Evolutionary conservation across 306 rosid genomes (phyloP), one percentile per base, ranked within the genome.

Genomic region (Argentina anserina): DNA sequence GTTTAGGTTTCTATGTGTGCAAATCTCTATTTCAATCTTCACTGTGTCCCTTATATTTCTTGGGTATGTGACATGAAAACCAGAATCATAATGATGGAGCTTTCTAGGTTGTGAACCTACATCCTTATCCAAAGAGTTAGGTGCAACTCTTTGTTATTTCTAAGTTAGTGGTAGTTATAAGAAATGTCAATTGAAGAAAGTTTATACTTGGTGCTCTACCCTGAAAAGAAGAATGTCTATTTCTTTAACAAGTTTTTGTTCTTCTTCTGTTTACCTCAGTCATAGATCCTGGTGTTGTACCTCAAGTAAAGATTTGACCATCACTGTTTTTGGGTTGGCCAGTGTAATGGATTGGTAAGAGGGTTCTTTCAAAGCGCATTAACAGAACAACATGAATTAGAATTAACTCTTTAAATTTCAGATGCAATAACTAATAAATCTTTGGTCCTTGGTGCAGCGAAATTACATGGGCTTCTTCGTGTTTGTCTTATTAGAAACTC

Each of bases 401-500:
- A 18, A 28, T 2, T 14, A 29, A 41, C 28, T 40, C 15, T 55
- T 26, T 55, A 41, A 42, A 21, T 25, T 72, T 20, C n/a, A n/a
- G n/a, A 59, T n/a, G 31, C 4, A 21, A 33, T 72, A 28, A 29
- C 43, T 62, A 62, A 62, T 62, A 33, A 11, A 25, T 41, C 67
- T 29, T 58, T 70, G 29, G 42, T 25, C 76, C 34, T 37, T 36
- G 46, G 43, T 78, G 84, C 92, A 90, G 96, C 76, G 96, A 40
- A 90, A 90, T 80, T 90, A 90, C 78, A 74, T 92, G 75, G 87
- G 86, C 85, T 90, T 76, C 89, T 90, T 80, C 84, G 75, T 81
- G 73, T 90, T 90, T 75, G 82, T 90, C 75, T 82, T 68, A 45
- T 86, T 85, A 49, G 77, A 88, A 39, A 87, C 96, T 52, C 75